Conservation (phyloP, 768 basidiomycete genomes). For the Pleurotus sapidus region DNA sequence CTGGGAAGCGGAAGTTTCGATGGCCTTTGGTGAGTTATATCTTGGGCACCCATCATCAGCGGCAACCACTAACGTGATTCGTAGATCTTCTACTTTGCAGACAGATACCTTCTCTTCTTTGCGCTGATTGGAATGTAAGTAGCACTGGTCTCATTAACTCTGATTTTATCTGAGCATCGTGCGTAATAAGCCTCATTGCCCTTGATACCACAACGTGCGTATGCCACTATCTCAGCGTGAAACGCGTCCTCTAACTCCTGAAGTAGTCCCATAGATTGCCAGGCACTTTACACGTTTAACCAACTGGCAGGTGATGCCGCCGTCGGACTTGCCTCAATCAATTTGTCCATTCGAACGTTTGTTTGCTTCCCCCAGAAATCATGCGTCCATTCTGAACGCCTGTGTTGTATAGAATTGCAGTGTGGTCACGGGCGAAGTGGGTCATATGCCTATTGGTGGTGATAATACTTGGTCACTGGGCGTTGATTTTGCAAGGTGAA, state of each 20-base stretch:
- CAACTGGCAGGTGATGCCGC: constrained; percentile 41
- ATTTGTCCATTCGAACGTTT: constrained; percentile 47
- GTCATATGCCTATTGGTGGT: constrained; percentile 47
- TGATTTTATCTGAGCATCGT: too few species aligned
- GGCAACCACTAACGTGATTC: neutral
- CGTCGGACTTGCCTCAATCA: constrained; percentile 49
- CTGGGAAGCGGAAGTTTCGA: constrained; percentile 52
- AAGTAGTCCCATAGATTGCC: constrained; percentile 53
- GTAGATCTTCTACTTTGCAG: constrained; percentile 68
- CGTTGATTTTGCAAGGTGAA: constrained; percentile 63
- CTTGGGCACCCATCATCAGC: neutral
- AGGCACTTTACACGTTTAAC: constrained; percentile 62
- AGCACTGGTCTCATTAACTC: neutral
- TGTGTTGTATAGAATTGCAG: constrained; percentile 38
- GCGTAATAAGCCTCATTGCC: constrained; percentile 38
- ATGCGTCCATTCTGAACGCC: too few species aligned
- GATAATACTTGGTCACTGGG: constrained; percentile 69
- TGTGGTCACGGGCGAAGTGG: constrained; percentile 59
- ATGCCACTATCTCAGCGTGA: neutral
- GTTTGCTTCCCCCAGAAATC: constrained; percentile 11
- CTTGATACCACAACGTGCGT: constrained; percentile 45
- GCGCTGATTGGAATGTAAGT: constrained; percentile 70
- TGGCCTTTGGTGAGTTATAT: constrained; percentile 59
- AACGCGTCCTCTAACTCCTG: neutral
- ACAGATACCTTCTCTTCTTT: constrained; percentile 62